Conservation (phyloP, 306 rosid genomes). For the Cucumis melo region DNA sequence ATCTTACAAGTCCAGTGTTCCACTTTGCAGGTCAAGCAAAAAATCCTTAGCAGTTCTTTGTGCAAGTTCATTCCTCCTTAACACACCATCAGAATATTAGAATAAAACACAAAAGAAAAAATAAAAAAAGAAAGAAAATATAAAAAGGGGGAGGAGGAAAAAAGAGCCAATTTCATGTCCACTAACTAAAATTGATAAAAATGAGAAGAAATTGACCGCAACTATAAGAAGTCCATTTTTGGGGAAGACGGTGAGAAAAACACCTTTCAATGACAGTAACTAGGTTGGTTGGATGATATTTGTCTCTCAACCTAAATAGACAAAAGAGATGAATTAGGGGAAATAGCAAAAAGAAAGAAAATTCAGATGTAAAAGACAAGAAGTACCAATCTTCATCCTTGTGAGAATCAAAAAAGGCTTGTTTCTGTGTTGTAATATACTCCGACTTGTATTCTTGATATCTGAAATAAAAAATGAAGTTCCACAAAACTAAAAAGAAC, state of each 20-base stretch:
- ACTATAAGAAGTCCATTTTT: conserved; percentile 3
- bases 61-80: conserved; percentile 92
- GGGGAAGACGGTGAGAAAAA: conserved; percentile 9
- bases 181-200: neutral
- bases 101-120: neutral
- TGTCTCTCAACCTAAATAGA: conserved; percentile 73
- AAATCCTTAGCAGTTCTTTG: conserved; percentile 69
- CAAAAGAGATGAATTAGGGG: conserved; percentile 11
- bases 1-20: conserved; percentile 68
- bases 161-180: neutral
- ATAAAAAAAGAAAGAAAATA: too few species aligned
- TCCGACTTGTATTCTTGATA: conserved; percentile 92
- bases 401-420: conserved; percentile 74
- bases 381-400: conserved; percentile 88
- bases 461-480: conserved; percentile 21
- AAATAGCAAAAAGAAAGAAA: neutral
- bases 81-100: conserved; percentile 7
- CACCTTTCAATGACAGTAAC: conserved; percentile 78
- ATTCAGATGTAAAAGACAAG: neutral
- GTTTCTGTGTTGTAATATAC: conserved; percentile 88
- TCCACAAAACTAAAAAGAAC: neutral
- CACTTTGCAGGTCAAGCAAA: conserved; percentile 86
- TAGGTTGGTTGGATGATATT: conserved; percentile 93
- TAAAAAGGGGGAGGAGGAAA: too few species aligned
- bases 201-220: neutral